These are phyloP conservation scores for Cercospora sp. DNA, from an alignment of 2,329 filamentous ascomycete species.

Conservation along the genomic window DNA sequence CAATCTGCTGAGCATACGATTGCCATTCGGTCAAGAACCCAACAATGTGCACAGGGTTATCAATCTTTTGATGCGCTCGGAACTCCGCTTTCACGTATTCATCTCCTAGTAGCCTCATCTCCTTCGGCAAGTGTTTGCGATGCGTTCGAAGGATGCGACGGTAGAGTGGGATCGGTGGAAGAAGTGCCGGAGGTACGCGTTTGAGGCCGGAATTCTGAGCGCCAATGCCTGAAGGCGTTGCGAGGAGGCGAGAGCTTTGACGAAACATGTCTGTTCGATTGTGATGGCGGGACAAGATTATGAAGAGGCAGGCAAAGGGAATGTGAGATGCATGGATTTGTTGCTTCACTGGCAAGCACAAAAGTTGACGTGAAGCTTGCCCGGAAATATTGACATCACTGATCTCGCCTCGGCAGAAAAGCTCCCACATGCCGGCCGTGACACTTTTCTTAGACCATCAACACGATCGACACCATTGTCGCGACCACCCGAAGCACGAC, in stretches of 20 bases:
- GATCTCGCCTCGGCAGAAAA: constrained; percentile 12
- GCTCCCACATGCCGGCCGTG: neutral
- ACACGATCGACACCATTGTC: neutral
- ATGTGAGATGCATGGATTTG: neutral
- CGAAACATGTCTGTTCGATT: constrained; percentile 14
- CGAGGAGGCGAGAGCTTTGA: constrained; percentile 32
- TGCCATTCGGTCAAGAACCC: constrained; percentile 99
- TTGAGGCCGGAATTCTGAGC: constrained; percentile 30
- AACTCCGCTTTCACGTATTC: constrained; percentile 94
- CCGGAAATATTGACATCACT: constrained; percentile 16
- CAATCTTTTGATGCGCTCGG: constrained; percentile 74
- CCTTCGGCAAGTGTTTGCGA: constrained; percentile 70
- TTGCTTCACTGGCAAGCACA: neutral
- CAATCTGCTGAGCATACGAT: constrained; percentile 85
- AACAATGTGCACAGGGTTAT: constrained; percentile 91
- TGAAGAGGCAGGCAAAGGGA: neutral
- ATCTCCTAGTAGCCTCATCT: constrained; percentile 81
- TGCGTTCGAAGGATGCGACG: constrained; percentile 83
- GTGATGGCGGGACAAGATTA: neutral
- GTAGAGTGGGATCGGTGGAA: constrained; percentile 88
- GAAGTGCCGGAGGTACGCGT: constrained; percentile 63
- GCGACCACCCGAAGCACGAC: neutral
- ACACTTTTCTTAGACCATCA: neutral
- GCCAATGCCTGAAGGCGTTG: constrained; percentile 37
- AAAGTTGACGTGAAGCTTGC: neutral